Evolutionary conservation across 1,139 yeast species (phyloP).

Genomic region (Hansenula sp.): DNA sequence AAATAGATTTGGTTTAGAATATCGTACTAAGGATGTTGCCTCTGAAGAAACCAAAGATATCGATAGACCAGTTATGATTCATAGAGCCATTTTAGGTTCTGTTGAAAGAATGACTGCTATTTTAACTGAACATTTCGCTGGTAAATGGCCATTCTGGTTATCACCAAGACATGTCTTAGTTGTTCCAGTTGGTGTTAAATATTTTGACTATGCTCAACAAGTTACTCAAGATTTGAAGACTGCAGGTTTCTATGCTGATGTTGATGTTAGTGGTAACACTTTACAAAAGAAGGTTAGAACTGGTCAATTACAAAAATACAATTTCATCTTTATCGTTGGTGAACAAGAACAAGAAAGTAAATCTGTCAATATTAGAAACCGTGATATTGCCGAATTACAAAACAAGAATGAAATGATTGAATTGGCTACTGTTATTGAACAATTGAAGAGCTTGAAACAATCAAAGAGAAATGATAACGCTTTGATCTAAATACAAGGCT

Average conservation of each 20-base stretch:
- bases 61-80: conserved; percentile 93
- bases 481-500: conserved; percentile 10
- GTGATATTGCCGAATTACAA: conserved; percentile 84
- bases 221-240: conserved; percentile 65
- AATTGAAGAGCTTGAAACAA: conserved; percentile 58
- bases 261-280: conserved; percentile 89
- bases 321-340: conserved; percentile 94
- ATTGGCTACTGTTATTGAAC: conserved; percentile 65
- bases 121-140: conserved; percentile 93
- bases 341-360: conserved; percentile 79
- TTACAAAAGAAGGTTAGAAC: conserved; percentile 94
- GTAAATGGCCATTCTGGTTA: conserved; percentile 99
- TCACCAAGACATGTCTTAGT: conserved; percentile 95
- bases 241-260: conserved; percentile 84
- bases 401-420: conserved; percentile 82
- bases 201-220: conserved; percentile 80
- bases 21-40: conserved; percentile 64
- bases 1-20: conserved; percentile 82
- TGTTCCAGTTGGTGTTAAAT: conserved; percentile 94
- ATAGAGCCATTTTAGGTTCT: conserved; percentile 96
- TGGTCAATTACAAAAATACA: conserved; percentile 89
- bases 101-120: conserved; percentile 98
- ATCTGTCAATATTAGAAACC: conserved; percentile 87
- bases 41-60: conserved; percentile 26
- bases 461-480: conserved; percentile 69